Evolutionary conservation across 2,329 filamentous ascomycete genomes (phyloP).

Genomic region (Volutella citrinella): DNA sequence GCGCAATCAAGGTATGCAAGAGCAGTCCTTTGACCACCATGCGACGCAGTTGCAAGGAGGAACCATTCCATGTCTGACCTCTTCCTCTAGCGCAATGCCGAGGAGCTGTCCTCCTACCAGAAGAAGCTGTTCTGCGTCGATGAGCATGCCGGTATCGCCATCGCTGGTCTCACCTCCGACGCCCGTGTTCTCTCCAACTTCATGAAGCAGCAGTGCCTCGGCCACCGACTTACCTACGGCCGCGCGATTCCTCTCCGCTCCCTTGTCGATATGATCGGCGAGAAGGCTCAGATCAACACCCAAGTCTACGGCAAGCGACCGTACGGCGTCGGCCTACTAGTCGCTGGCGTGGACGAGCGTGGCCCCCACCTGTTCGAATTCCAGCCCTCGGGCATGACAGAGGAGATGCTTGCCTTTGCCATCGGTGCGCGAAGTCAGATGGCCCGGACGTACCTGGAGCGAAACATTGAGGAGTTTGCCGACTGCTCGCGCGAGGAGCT

Average conservation of each 20-base stretch:
- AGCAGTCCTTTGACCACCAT: too few relatives aligned
- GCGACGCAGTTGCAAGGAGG: too few relatives aligned
- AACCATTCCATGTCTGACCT: constrained; percentile 8
- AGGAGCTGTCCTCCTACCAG: constrained; percentile 99
- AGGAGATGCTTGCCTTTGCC: constrained; percentile 95
- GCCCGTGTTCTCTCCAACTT: constrained; percentile 99
- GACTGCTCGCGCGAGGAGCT: constrained; percentile 77
- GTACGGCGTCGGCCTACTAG: constrained; percentile 90
- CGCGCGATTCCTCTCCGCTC: constrained; percentile 87
- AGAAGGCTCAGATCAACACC: constrained; percentile 96
- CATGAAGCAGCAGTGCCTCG: constrained; percentile 99
- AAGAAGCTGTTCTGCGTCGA: constrained; percentile 98
- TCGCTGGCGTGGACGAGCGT: constrained; percentile 89
- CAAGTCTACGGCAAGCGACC: constrained; percentile 96
- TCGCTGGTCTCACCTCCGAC: constrained; percentile 94
- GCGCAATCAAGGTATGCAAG: constrained; percentile 89
- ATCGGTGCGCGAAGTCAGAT: constrained; percentile 97
- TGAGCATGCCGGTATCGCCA: constrained; percentile 90
- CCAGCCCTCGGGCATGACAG: constrained; percentile 91
- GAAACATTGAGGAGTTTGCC: constrained; percentile 81
- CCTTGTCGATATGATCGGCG: constrained; percentile 87
- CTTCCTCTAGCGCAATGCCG: constrained; percentile 97
- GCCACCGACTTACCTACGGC: constrained; percentile 92
- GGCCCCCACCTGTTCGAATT: constrained; percentile 98
- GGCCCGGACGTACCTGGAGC: constrained; percentile 94